Percentiles rank a stretch among this genome's conserved stretches.
phyloP scores from a whole-genome alignment of 1,284 basidiomycete genomes.

The Rhizoctonia solani region DNA sequence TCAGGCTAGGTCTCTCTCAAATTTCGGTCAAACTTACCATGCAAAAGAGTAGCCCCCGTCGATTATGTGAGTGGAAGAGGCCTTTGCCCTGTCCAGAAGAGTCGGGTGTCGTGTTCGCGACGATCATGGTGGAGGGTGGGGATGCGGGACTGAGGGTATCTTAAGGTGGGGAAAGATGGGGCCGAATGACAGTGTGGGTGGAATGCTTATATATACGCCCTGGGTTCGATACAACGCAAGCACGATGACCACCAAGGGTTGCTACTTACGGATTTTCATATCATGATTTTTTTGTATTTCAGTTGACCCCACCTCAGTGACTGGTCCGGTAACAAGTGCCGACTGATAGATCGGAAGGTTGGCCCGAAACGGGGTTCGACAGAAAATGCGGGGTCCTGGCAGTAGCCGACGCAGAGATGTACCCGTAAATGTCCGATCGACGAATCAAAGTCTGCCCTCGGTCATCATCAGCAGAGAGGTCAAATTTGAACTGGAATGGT shows the following conservation, averaged over 20 bases:
- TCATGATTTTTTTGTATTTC: too few relatives aligned
- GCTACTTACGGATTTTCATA: not conserved
- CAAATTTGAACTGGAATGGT: not conserved
- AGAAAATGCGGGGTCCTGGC: not conserved
- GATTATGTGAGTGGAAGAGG: slow-evolving; percentile 44
- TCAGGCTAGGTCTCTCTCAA: not conserved
- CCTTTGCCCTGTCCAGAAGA: slow-evolving; percentile 31
- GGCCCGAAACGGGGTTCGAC: too few relatives aligned
- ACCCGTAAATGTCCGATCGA: not conserved
- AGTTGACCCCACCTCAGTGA: not conserved
- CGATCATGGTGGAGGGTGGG: slow-evolving; percentile 9
- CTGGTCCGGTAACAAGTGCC: not conserved
- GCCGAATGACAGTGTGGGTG: not conserved
- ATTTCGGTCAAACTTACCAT: slow-evolving; percentile 39
- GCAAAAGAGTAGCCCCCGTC: slow-evolving; percentile 45
- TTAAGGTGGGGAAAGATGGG: not conserved
- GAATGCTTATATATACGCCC: too few relatives aligned
- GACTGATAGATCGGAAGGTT: not conserved
- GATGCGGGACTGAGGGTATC: not conserved
- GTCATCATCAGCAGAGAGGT: not conserved
- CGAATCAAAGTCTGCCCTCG: not conserved
- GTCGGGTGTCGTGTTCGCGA: slow-evolving; percentile 5
- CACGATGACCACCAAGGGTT: not conserved
- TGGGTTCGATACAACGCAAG: not conserved
- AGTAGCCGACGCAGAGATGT: not conserved